These are phyloP conservation scores for Boletellus emodensis DNA, from an alignment of 768 basidiomycete genomes.

Conservation along the genomic window DNA sequence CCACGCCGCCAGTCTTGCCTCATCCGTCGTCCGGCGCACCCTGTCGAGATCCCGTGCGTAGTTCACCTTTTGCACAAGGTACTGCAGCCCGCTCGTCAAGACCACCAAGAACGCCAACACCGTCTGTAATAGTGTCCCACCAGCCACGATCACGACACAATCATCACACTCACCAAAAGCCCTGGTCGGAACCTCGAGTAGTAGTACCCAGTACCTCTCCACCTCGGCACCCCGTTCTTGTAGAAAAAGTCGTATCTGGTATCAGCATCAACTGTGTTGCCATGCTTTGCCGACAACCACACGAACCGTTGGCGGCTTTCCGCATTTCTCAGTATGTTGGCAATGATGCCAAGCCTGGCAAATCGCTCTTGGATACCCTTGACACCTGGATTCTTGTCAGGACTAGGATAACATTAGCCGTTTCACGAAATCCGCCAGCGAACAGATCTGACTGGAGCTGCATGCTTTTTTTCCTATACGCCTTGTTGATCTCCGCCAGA, in stretches of 20 bases:
- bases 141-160: background rate
- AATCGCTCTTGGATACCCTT: slow-evolving; percentile 85
- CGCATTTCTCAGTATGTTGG: slow-evolving; percentile 70
- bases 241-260: slow-evolving; percentile 87
- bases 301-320: slow-evolving; percentile 76
- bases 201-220: slow-evolving; percentile 96
- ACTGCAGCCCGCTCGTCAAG: slow-evolving; percentile 79
- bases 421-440: background rate
- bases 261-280: slow-evolving; percentile 1
- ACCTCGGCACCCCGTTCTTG: slow-evolving; percentile 95
- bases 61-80: slow-evolving; percentile 73
- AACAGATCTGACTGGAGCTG: slow-evolving; percentile 71
- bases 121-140: slow-evolving; percentile 39
- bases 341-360: slow-evolving; percentile 84
- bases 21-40: slow-evolving; percentile 55
- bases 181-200: slow-evolving; percentile 96
- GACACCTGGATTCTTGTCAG: slow-evolving; percentile 90
- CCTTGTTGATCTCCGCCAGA: slow-evolving; percentile 75
- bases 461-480: slow-evolving; percentile 90
- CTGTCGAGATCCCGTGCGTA: slow-evolving; percentile 68
- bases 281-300: background rate
- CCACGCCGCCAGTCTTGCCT: slow-evolving; percentile 78
- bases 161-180: slow-evolving; percentile 52
- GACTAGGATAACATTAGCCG: slow-evolving; percentile 45
- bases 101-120: slow-evolving; percentile 75